Evolutionary conservation across 352 stramenopile species (phyloP).

Genomic region (Phytophthora hibernalis): DNA sequence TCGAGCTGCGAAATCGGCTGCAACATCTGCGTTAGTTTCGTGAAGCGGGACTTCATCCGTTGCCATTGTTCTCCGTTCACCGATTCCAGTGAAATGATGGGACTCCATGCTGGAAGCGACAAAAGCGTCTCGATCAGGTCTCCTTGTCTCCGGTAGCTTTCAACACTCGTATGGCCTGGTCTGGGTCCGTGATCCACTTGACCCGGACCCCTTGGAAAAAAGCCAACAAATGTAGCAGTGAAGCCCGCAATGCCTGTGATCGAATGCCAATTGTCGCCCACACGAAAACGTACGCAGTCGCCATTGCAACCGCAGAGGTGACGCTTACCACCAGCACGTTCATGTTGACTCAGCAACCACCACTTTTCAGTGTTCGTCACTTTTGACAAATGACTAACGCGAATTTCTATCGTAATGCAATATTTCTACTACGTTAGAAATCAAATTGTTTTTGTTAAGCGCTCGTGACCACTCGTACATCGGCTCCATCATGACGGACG

Average conservation of each 20-base stretch:
- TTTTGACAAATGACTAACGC: neutral
- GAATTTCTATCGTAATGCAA: neutral
- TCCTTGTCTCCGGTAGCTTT: constrained; percentile 33
- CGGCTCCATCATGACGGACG: constrained; percentile 26
- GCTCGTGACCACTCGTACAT: constrained; percentile 19
- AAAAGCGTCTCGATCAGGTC: constrained; percentile 37
- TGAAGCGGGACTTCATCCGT: constrained; percentile 37
- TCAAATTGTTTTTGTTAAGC: constrained; percentile 5
- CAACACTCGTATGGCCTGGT: constrained; percentile 29
- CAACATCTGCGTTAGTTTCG: constrained; percentile 22
- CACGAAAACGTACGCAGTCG: constrained; percentile 8
- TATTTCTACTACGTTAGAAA: neutral
- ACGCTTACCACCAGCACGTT: neutral
- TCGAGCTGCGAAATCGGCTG: constrained; percentile 33
- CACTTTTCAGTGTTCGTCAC: neutral
- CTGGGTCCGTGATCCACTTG: constrained; percentile 37
- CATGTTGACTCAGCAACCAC: constrained; percentile 1
- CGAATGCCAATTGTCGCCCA: constrained; percentile 37
- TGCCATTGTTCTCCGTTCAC: constrained; percentile 40
- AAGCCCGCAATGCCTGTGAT: constrained; percentile 24
- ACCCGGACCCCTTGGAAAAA: constrained; percentile 35
- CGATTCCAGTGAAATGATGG: constrained; percentile 39
- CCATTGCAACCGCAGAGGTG: neutral
- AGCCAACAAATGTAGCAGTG: constrained; percentile 28
- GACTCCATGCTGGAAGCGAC: constrained; percentile 29